These are phyloP conservation scores for Globisporangium abappressorium DNA, from an alignment of 352 stramenopile genomes.

Conservation along the genomic window DNA sequence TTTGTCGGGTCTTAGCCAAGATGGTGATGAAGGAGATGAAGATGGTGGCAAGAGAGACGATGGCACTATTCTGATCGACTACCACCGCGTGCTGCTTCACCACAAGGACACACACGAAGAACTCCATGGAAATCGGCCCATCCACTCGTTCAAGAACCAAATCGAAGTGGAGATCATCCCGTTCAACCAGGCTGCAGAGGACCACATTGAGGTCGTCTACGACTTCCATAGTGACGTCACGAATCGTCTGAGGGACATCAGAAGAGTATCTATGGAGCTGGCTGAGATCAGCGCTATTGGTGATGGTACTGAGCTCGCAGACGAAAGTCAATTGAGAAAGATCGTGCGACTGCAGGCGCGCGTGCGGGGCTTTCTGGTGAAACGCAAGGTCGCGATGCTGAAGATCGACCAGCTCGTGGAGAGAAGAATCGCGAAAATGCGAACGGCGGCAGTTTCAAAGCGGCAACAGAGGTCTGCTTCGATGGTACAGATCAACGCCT, in stretches of 20 bases:
- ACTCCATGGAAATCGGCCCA: conserved; percentile 22
- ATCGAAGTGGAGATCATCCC: conserved; percentile 46
- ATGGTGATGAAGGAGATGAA: not conserved
- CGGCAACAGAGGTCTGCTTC: conserved; percentile 17
- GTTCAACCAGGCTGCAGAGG: conserved; percentile 21
- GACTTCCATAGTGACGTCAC: conserved; percentile 33
- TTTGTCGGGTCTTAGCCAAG: conserved; percentile 21
- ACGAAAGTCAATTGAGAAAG: conserved; percentile 7
- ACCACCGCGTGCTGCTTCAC: conserved; percentile 41
- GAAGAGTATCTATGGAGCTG: conserved; percentile 23
- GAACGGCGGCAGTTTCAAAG: conserved; percentile 18
- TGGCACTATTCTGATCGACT: conserved; percentile 16
- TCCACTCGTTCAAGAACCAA: conserved; percentile 25
- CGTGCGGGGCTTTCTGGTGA: conserved; percentile 44
- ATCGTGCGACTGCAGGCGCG: conserved; percentile 43
- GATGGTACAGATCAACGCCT: not conserved
- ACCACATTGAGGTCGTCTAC: conserved; percentile 33
- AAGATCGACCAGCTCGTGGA: conserved; percentile 58
- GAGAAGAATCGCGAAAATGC: conserved; percentile 33
- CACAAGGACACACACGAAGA: conserved; percentile 24
- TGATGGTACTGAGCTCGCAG: too few species aligned
- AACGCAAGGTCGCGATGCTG: conserved; percentile 31
- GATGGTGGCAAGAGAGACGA: not conserved
- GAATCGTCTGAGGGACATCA: conserved; percentile 27
- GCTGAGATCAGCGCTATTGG: not conserved